phyloP scores from a whole-genome alignment of 345 rosid species.

The Aegle marmelos region DNA sequence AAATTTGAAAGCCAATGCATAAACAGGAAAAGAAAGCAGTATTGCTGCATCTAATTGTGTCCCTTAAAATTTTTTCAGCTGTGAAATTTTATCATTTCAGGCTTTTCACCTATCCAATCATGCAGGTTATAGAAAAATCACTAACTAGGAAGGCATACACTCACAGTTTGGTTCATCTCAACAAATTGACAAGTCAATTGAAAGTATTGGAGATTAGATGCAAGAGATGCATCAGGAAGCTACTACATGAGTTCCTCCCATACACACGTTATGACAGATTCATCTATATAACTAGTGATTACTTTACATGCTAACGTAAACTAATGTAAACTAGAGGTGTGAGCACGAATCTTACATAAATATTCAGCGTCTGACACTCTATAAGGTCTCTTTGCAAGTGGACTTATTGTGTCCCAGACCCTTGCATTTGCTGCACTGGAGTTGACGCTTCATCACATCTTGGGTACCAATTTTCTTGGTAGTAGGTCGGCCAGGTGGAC shows the following conservation, averaged over 20 bases:
- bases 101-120: not conserved
- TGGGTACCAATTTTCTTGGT: slow-evolving; percentile 57
- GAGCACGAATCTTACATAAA: not conserved
- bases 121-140: not conserved
- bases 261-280: not conserved
- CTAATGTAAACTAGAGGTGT: not conserved
- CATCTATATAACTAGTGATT: not conserved
- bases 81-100: not conserved
- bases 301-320: slow-evolving; percentile 5
- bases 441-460: slow-evolving; percentile 76
- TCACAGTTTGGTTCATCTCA: not conserved
- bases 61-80: not conserved
- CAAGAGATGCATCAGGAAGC: not conserved
- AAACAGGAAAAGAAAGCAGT: not conserved
- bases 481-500: slow-evolving; percentile 85
- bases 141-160: not conserved
- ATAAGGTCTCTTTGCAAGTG: slow-evolving; percentile 79
- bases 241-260: not conserved
- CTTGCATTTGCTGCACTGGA: slow-evolving; percentile 97
- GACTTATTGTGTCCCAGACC: slow-evolving; percentile 97
- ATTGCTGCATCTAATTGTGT: not conserved
- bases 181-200: not conserved
- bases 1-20: not conserved
- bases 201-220: not conserved
- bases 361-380: slow-evolving; percentile 31